Evolutionary conservation across 331 rosid species (phyloP).

Genomic region (Rosa hybrid): DNA sequence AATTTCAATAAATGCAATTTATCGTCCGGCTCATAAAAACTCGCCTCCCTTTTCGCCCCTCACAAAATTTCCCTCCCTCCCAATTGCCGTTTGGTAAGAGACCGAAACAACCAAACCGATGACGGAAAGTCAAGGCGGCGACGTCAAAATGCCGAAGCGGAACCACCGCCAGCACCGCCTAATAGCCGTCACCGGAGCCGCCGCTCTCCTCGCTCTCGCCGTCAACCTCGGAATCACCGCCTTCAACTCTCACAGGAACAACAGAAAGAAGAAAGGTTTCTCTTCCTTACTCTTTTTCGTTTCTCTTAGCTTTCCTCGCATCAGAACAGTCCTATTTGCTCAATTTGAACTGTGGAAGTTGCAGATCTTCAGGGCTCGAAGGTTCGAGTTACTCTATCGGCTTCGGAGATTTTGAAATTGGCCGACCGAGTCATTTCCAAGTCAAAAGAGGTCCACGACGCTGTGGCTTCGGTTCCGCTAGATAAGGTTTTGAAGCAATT

Average conservation of each 20-base stretch:
- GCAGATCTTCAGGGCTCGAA: conserved; percentile 77
- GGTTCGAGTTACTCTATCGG: conserved; percentile 58
- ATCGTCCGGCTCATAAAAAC: conserved; percentile 7
- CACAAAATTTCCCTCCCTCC: conserved; percentile 51
- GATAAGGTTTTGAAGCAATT: conserved; percentile 59
- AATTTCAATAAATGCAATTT: neutral
- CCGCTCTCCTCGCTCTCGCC: conserved; percentile 75
- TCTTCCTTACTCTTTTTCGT: neutral
- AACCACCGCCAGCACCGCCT: conserved; percentile 44
- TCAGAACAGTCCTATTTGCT: neutral
- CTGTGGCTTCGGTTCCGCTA: conserved; percentile 76
- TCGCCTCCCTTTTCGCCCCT: conserved; percentile 30
- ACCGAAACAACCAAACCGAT: conserved; percentile 30
- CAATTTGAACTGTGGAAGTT: conserved; percentile 3
- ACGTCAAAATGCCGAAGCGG: conserved; percentile 40
- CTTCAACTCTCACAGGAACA: conserved; percentile 46
- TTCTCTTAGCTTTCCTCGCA: neutral
- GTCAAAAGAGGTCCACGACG: conserved; percentile 75
- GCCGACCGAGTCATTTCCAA: conserved; percentile 64
- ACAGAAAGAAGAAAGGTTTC: conserved; percentile 63
- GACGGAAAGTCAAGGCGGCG: conserved; percentile 46
- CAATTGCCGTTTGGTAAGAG: conserved; percentile 40
- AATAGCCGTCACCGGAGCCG: conserved; percentile 73
- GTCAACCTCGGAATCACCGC: conserved; percentile 66
- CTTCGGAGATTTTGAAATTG: conserved; percentile 75